Percentiles rank a stretch among this genome's conserved stretches.
Evolutionary conservation across 2,329 filamentous ascomycete species (phyloP).

Genomic region (Fusarium fujikuroi): DNA sequence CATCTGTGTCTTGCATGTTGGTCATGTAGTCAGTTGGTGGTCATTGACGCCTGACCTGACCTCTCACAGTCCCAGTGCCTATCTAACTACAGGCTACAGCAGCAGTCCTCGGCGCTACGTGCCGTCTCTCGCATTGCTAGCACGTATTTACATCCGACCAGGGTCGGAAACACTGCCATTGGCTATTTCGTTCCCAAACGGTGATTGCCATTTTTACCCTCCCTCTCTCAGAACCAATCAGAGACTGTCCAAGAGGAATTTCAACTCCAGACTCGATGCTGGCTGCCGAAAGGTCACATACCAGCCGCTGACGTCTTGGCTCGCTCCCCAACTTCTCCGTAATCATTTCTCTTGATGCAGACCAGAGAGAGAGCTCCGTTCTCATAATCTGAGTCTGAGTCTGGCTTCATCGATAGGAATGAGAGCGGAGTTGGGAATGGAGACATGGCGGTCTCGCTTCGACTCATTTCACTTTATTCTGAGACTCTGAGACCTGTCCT

Average conservation of each 20-base stretch:
- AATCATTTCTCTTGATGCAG: background rate
- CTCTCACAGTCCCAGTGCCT: background rate
- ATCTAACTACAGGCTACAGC: background rate
- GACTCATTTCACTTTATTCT: background rate
- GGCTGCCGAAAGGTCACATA: constrained; percentile 12
- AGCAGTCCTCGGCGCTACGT: constrained; percentile 26
- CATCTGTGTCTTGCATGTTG: background rate
- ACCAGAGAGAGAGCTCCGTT: background rate
- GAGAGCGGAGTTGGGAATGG: constrained; percentile 17
- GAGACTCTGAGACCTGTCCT: background rate
- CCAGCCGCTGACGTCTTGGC: constrained; percentile 36
- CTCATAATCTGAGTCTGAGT: constrained; percentile 3
- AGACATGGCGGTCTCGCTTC: constrained; percentile 16
- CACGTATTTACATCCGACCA: constrained; percentile 3
- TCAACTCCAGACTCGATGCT: constrained; percentile 14
- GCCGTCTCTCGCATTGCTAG: constrained; percentile 31
- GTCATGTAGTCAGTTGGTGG: constrained; percentile 3
- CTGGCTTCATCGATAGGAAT: constrained; percentile 10
- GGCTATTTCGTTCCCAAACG: background rate
- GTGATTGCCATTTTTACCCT: constrained; percentile 7
- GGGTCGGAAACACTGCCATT: constrained; percentile 13
- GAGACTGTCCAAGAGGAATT: background rate
- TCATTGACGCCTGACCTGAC: constrained; percentile 13
- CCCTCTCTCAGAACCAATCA: constrained; percentile 14
- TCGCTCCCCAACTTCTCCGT: constrained; percentile 6